Percentiles rank a stretch among this genome's conserved stretches.
These are phyloP conservation scores for Saussurea involucrata DNA, from an alignment of 129 eudicot genomes.

Conservation along the genomic window DNA sequence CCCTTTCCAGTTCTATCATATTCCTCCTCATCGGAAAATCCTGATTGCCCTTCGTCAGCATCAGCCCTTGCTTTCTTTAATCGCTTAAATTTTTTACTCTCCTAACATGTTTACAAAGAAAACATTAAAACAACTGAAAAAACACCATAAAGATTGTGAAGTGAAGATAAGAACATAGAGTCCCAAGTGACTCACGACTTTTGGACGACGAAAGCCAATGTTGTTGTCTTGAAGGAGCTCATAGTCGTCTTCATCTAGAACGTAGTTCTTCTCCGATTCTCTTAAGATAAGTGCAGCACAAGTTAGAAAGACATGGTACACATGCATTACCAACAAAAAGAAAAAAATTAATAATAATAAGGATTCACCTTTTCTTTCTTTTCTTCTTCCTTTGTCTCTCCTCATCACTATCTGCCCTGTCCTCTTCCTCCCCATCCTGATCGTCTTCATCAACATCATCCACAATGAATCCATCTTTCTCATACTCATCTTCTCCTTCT, in stretches of 20 bases:
- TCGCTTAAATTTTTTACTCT: conserved; percentile 81
- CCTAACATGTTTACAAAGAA: conserved; percentile 33
- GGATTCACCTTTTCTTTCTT: conserved; percentile 64
- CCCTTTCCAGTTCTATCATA: conserved; percentile 49
- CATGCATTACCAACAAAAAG: background rate
- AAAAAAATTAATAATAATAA: background rate
- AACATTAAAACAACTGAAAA: background rate
- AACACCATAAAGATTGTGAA: background rate
- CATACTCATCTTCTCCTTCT: conserved; percentile 87
- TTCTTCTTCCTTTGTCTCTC: conserved; percentile 79
- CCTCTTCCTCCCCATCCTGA: conserved; percentile 61
- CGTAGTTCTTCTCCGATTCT: conserved; percentile 70
- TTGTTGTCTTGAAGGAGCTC: conserved; percentile 88
- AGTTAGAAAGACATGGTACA: background rate
- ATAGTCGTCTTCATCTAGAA: conserved; percentile 92
- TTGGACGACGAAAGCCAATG: conserved; percentile 67
- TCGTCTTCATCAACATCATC: conserved; percentile 84
- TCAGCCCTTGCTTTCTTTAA: conserved; percentile 81
- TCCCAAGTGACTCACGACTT: conserved; percentile 39
- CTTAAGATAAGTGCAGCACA: conserved; percentile 25
- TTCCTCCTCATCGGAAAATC: conserved; percentile 71
- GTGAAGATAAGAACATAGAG: background rate
- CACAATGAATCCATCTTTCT: conserved; percentile 90
- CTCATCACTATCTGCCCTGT: conserved; percentile 49
- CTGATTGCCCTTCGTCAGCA: conserved; percentile 56